Percentiles rank a stretch among this genome's conserved stretches.
These are phyloP conservation scores for Termitomyces sp. DNA, from an alignment of 768 basidiomycete species.

Conservation along the genomic window DNA sequence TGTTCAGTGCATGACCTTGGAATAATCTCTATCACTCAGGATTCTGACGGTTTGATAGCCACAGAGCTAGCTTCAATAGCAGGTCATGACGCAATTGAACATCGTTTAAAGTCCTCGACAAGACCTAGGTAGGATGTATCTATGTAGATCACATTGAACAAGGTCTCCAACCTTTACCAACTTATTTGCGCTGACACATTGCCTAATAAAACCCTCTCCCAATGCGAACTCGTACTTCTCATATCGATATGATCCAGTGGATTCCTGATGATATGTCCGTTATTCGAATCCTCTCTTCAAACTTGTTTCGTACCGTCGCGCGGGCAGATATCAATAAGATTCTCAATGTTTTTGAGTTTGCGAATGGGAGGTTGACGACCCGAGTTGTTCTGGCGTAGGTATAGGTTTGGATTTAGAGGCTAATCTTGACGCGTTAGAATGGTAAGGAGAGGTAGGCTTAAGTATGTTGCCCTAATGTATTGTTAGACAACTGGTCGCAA, in stretches of 20 bases:
- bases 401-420: background rate
- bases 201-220: background rate
- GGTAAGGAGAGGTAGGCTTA: conserved; percentile 50
- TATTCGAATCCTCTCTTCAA: background rate
- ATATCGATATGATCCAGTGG: background rate
- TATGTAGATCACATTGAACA: background rate
- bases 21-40: conserved; percentile 32
- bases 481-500: background rate
- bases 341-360: background rate
- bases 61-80: conserved; percentile 55
- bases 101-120: conserved; percentile 15
- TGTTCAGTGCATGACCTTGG: background rate
- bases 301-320: background rate
- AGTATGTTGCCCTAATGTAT: conserved; percentile 55
- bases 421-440: conserved; percentile 28
- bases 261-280: background rate
- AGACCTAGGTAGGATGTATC: background rate
- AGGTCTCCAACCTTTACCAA: background rate
- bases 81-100: conserved; percentile 48
- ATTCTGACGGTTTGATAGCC: conserved; percentile 59
- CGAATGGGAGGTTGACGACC: background rate
- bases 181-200: no score
- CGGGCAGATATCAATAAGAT: background rate
- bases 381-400: background rate
- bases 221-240: background rate